A percentile compares a stretch with the other conserved stretches of the same genome.
Evolutionary conservation across 768 basidiomycete species (phyloP).

Genomic region (Termitomyces sp.): DNA sequence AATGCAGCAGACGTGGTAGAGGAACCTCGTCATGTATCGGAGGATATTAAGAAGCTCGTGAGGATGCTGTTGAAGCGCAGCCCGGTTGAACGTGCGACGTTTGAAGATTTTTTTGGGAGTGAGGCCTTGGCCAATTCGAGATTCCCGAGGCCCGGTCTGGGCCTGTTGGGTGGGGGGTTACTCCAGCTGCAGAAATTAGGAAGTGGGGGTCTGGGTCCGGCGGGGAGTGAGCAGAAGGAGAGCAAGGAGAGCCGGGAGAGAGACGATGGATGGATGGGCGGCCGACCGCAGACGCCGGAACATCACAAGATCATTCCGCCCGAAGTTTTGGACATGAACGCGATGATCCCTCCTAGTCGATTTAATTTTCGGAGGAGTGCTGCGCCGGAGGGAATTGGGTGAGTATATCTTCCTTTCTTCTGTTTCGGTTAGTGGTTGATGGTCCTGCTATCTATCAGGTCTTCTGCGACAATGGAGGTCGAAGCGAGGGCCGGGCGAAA

Average conservation of each 20-base stretch:
- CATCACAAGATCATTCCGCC: neutral
- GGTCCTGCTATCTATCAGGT: too few species aligned
- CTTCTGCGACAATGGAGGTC: neutral
- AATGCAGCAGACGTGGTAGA: neutral
- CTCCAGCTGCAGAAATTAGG: too few species aligned
- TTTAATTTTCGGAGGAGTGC: too few species aligned
- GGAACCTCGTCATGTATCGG: conserved; percentile 38
- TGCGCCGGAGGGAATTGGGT: too few species aligned
- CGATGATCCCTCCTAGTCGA: neutral
- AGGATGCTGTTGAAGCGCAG: conserved; percentile 76
- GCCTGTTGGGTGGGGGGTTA: too few species aligned
- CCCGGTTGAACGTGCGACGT: conserved; percentile 80
- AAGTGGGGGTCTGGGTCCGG: too few species aligned
- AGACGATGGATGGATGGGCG: neutral
- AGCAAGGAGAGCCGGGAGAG: too few species aligned
- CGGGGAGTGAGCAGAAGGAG: too few species aligned
- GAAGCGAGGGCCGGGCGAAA: neutral
- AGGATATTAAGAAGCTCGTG: conserved; percentile 86
- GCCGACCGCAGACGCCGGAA: neutral
- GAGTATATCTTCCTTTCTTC: too few species aligned
- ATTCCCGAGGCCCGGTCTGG: conserved; percentile 32
- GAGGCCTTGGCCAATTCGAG: conserved; percentile 72
- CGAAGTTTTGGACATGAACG: neutral
- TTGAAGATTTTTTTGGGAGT: conserved; percentile 89
- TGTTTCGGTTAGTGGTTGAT: too few species aligned